A percentile compares a stretch with the other conserved stretches of the same genome.
These are phyloP conservation scores for Schoenoplectus tabernaemontani DNA, from an alignment of 202 grass and related monocot genomes.

Conservation along the genomic window DNA sequence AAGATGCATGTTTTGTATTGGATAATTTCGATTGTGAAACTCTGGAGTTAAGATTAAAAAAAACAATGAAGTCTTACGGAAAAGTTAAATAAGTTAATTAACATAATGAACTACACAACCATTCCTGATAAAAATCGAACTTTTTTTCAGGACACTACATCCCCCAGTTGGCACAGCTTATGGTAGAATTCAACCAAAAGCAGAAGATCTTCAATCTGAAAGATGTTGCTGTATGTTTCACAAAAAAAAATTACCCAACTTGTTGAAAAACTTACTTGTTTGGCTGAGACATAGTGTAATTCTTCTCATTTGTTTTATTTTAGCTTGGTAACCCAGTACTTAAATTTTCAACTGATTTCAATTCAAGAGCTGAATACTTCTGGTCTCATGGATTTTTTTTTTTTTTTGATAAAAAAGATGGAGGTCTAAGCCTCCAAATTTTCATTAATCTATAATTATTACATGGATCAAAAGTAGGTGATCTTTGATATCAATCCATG, in stretches of 20 bases:
- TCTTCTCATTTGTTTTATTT: constrained; percentile 1
- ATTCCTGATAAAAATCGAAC: neutral
- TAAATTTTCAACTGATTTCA: constrained; percentile 89
- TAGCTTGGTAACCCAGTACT: constrained; percentile 90
- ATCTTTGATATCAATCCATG: too few relatives aligned
- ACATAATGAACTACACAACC: neutral
- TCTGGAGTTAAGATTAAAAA: neutral
- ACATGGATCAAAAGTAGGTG: too few relatives aligned
- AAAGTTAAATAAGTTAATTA: neutral
- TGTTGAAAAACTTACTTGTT: neutral
- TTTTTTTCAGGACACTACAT: constrained; percentile 79
- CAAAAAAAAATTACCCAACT: neutral
- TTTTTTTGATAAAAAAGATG: too few relatives aligned
- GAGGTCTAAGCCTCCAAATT: too few relatives aligned
- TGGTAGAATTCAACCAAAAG: constrained; percentile 75
- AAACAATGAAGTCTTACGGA: neutral
- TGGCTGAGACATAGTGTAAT: neutral
- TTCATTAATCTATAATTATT: too few relatives aligned
- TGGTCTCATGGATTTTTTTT: too few relatives aligned
- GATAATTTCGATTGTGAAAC: neutral
- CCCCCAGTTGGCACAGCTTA: constrained; percentile 74
- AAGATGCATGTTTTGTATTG: neutral
- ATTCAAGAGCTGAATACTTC: constrained; percentile 84
- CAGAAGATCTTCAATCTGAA: constrained; percentile 75
- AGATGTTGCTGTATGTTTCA: constrained; percentile 74